Evolutionary conservation across 441 rosid species (phyloP).

Genomic region (Geranium incanum): DNA sequence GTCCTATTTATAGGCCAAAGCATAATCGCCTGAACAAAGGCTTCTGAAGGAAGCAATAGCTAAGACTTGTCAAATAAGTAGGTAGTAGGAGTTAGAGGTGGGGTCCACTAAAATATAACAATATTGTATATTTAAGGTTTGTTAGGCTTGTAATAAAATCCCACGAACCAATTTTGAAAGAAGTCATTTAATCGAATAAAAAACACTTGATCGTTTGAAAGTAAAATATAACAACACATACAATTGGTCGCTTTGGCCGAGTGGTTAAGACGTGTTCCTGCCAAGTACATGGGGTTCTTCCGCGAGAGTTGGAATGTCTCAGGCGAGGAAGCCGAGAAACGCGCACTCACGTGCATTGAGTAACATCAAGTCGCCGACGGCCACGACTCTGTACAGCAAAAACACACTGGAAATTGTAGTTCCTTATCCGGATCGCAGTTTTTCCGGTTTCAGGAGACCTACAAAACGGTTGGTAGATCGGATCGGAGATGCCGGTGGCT

Average conservation of each 20-base stretch:
- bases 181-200: no score
- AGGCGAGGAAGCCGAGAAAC: constrained; percentile 41
- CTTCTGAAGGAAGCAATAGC: no score
- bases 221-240: no score
- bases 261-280: constrained; percentile 99
- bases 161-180: no score
- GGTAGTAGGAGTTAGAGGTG: no score
- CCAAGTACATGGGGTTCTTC: constrained; percentile 88
- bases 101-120: no score
- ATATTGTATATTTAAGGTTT: no score
- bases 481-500: constrained; percentile 24
- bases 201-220: no score
- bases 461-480: not conserved
- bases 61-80: no score
- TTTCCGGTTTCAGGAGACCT: not conserved
- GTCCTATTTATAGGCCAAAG: no score
- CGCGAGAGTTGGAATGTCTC: constrained; percentile 97
- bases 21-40: no score
- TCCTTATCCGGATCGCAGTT: not conserved
- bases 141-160: no score
- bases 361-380: not conserved
- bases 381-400: not conserved
- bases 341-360: not conserved
- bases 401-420: not conserved
- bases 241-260: constrained; percentile 54